Evolutionary conservation across 1,284 basidiomycete genomes (phyloP).

Genomic region (Ganoderma meredithae): DNA sequence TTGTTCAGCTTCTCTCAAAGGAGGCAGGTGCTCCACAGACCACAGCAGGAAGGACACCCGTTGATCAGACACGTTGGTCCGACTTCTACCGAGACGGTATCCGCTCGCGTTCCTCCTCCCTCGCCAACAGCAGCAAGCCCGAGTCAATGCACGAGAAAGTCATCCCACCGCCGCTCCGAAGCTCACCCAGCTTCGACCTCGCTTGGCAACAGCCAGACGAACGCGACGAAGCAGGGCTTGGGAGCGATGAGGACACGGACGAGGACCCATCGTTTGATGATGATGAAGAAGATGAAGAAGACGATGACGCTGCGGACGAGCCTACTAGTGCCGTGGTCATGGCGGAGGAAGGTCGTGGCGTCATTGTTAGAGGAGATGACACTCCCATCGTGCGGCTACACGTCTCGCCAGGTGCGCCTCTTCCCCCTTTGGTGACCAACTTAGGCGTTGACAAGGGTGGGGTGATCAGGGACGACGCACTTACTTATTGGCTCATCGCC

Average conservation of each 20-base stretch:
- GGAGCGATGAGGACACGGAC: constrained; percentile 78
- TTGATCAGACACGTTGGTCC: constrained; percentile 68
- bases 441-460: constrained; percentile 22
- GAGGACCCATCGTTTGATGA: constrained; percentile 62
- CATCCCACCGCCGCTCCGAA: constrained; percentile 47
- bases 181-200: constrained; percentile 76
- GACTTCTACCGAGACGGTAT: constrained; percentile 66
- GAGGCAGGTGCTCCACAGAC: constrained; percentile 55
- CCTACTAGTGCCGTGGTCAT: constrained; percentile 78
- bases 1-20: constrained; percentile 63
- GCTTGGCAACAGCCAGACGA: constrained; percentile 78
- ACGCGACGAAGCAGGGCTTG: constrained; percentile 70
- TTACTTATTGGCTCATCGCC: constrained; percentile 81
- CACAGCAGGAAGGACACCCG: constrained; percentile 50
- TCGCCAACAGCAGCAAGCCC: constrained; percentile 56
- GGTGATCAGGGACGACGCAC: constrained; percentile 81
- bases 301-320: constrained; percentile 72
- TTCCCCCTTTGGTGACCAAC: constrained; percentile 11
- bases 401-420: constrained; percentile 68
- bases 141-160: constrained; percentile 52
- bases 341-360: constrained; percentile 81
- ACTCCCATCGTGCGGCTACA: constrained; percentile 66
- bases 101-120: constrained; percentile 73
- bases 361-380: constrained; percentile 77
- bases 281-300: constrained; percentile 56